phyloP scores from a whole-genome alignment of 345 rosid species.

The Arabidopsis arenosa region DNA sequence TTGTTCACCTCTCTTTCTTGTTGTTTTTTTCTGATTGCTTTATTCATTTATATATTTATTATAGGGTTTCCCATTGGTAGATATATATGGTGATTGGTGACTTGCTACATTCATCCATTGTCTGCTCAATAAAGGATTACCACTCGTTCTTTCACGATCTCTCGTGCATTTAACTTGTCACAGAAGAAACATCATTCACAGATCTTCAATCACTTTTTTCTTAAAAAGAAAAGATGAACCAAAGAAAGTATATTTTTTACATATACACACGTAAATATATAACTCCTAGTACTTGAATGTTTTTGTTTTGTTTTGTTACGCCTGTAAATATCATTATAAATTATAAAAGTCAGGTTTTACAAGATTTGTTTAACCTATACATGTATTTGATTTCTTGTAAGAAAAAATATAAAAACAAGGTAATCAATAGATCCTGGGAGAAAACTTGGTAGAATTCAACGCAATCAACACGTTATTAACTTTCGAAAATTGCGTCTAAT shows the following conservation, averaged over 20 bases:
- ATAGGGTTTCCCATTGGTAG: conserved; percentile 10
- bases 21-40: conserved; percentile 30
- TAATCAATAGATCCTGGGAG: too few relatives aligned
- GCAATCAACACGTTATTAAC: too few relatives aligned
- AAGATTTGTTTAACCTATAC: too few relatives aligned
- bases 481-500: too few relatives aligned
- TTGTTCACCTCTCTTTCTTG: too few relatives aligned
- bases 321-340: too few relatives aligned
- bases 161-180: conserved; percentile 44
- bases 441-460: too few relatives aligned
- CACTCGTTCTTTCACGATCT: conserved; percentile 25
- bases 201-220: conserved; percentile 16
- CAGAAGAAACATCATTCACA: conserved; percentile 40
- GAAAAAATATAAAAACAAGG: too few relatives aligned
- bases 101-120: conserved; percentile 35
- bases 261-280: neutral
- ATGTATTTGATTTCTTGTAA: too few relatives aligned
- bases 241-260: neutral
- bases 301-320: too few relatives aligned
- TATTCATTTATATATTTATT: conserved; percentile 8
- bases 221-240: conserved; percentile 12
- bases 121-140: conserved; percentile 42
- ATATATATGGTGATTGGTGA: conserved; percentile 38
- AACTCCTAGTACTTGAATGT: neutral
- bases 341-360: too few relatives aligned